Evolutionary conservation across 805 yeast species (phyloP), one percentile per base, ranked within the genome.

Genomic region (Saccharomycopsis sp.): DNA sequence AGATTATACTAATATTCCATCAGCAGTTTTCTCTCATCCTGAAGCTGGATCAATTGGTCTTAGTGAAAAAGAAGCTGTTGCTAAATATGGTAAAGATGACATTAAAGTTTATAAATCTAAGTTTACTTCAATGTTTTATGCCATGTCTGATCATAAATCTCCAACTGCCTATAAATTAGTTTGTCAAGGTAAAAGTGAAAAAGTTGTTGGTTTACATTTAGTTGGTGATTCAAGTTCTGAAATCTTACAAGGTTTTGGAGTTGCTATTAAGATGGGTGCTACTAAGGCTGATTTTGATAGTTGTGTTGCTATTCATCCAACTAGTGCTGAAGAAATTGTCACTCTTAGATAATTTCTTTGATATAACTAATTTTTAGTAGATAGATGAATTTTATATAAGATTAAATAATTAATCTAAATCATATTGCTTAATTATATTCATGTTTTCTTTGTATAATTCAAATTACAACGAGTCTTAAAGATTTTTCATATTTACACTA

Each of bases 221-320:
- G 83, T 88, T 51, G 99, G 99, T 47, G 97, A 88, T 55, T 63
- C 74, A 6, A 76, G 92, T 39, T 76, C 95, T 25, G 99, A 92
- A 63, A 88, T 92, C 44, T 70, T 92, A 53, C 99, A 92, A 69
- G 99, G 98, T 29, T 92, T 92, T 55, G 98, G 97, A 45, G 98
- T 88, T 40, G 98, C 98, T 37, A 67, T 92, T 49, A 88, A 88
- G 66, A 92, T 92, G 98, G 99, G 99, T 26, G 98, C 98, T 31
- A 92, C 99, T 28, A 92, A 92, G 69, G 75, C 74, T 34, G 96
- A 92, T 60, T 92, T 92, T 50, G 99, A 92, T 63, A 77, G 67
- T 59, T 84, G 94, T 66, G 97, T 92, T 33, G 99, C 99, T 28
- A 92, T 92, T 57, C 99, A 92, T 60, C 99, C 99, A 48, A 92